Evolutionary conservation across 257 asterid species (phyloP).

Genomic region (Capsicum baccatum): DNA sequence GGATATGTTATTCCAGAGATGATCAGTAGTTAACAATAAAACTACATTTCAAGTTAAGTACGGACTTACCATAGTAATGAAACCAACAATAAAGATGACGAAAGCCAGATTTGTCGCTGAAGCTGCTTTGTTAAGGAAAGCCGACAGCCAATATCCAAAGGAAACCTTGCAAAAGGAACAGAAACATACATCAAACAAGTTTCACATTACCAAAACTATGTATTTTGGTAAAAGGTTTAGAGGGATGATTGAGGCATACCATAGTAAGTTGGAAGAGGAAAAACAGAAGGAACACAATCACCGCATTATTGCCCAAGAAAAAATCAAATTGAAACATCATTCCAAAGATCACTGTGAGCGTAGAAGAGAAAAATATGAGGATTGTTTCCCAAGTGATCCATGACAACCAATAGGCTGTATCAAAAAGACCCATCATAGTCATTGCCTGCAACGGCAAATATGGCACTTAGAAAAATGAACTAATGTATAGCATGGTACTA

Average conservation of each 20-base stretch:
- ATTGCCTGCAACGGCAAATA: slow-evolving; percentile 66
- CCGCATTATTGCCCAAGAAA: slow-evolving; percentile 71
- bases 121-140: slow-evolving; percentile 74
- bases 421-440: slow-evolving; percentile 98
- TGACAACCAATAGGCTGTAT: slow-evolving; percentile 91
- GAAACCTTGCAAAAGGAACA: slow-evolving; percentile 56
- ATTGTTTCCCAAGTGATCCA: slow-evolving; percentile 93
- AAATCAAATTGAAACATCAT: slow-evolving; percentile 94
- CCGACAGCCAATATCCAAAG: slow-evolving; percentile 77
- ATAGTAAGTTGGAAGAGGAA: slow-evolving; percentile 84
- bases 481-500: not conserved
- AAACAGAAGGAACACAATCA: slow-evolving; percentile 71
- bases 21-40: slow-evolving; percentile 28
- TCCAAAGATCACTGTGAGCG: slow-evolving; percentile 77
- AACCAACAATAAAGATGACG: slow-evolving; percentile 70
- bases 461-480: slow-evolving; percentile 27
- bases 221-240: not conserved
- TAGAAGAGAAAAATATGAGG: slow-evolving; percentile 63
- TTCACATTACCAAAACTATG: not conserved
- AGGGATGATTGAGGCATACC: slow-evolving; percentile 54
- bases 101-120: slow-evolving; percentile 77
- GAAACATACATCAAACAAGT: slow-evolving; percentile 1
- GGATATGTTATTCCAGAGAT: slow-evolving; percentile 32
- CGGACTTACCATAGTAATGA: slow-evolving; percentile 71
- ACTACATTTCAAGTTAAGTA: slow-evolving; percentile 20